Base-by-base conservation (phyloP, 2,329 filamentous ascomycete genomes). In the Cadophora malorum region DNA sequence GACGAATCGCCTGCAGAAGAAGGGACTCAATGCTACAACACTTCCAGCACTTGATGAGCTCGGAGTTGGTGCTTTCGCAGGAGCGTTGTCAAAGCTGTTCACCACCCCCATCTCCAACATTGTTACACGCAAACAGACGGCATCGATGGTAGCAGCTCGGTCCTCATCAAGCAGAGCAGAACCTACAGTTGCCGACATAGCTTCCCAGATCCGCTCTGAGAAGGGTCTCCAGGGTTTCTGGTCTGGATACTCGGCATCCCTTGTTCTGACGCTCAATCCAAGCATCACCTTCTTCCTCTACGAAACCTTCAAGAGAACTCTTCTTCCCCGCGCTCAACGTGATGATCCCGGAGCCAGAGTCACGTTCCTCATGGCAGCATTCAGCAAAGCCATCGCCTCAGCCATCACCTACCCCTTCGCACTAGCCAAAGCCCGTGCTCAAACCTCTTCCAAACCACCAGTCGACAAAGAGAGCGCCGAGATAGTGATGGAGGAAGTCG, bases 241-340 rank as follows among this genome's bases (percentile, higher is more conserved):
- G 94, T 90, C 93, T 0, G 94, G 94, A 0, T 97, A 97, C 78
- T 92, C 91, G 23, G 93, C 93, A 1, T 90, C 87, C 25, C 79
- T 97, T 67, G 84, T 97, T 49, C 81, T 97, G 62, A 94, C 94
- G 0, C 83, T 97, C 33, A 97, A 97, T 75, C 94, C 94, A 0
- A 90, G 91, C 71, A 85, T 97, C 71, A 97, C 94, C 0, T 94
- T 97, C 77, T 89, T 95, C 73, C 82, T 97, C 35, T 92, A 96
- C 75, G 90, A 93, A 73, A 80, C 90, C 8, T 81, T 96, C 23
- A 89, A 90, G 72, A 84, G 86, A 63, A 76, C 83, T 1, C 77
- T 91, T 2, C 81, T 93, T 0, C 82, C 85, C 3, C 80, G 82
- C 8, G 80, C 83, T 49, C 84, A 82, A 73, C 81, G 85, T 9